Percentiles rank a stretch among this genome's conserved stretches.
Conservation (phyloP, 148 eudicot species). For the Cornus suecica region DNA sequence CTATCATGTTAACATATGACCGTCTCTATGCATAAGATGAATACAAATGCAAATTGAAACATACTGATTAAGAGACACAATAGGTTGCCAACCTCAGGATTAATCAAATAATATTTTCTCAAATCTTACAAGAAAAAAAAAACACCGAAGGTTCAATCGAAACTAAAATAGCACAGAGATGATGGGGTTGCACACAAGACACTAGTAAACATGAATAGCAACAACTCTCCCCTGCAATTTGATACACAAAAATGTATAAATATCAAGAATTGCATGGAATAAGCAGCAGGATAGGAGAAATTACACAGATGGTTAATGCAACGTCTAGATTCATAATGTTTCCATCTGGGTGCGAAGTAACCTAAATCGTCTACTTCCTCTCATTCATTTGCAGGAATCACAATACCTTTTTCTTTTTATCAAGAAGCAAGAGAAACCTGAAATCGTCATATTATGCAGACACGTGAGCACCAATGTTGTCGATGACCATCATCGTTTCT, state of each 20-base stretch:
- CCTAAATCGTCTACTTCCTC: neutral
- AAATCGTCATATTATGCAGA: neutral
- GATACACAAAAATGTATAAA: too few relatives aligned
- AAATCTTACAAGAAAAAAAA: neutral
- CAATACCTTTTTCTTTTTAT: neutral
- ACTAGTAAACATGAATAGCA: neutral
- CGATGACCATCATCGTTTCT: slow-evolving; percentile 44
- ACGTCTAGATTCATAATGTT: neutral
- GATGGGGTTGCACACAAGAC: neutral
- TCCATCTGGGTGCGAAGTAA: neutral
- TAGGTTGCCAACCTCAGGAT: too few relatives aligned
- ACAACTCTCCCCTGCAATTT: neutral
- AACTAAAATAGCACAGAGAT: too few relatives aligned
- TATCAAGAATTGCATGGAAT: neutral
- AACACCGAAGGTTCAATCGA: neutral
- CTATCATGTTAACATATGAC: too few relatives aligned
- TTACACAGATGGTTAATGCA: neutral
- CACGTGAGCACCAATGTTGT: too few relatives aligned
- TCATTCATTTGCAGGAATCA: neutral
- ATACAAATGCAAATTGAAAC: too few relatives aligned
- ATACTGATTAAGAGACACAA: too few relatives aligned
- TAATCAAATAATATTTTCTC: neutral
- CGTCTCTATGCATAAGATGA: too few relatives aligned
- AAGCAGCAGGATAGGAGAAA: neutral
- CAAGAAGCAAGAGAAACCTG: neutral